Evolutionary conservation across 495 filamentous ascomycete genomes (phyloP), one percentile per base, ranked within the genome.

Genomic region (Rostrohypoxylon terebratum): DNA sequence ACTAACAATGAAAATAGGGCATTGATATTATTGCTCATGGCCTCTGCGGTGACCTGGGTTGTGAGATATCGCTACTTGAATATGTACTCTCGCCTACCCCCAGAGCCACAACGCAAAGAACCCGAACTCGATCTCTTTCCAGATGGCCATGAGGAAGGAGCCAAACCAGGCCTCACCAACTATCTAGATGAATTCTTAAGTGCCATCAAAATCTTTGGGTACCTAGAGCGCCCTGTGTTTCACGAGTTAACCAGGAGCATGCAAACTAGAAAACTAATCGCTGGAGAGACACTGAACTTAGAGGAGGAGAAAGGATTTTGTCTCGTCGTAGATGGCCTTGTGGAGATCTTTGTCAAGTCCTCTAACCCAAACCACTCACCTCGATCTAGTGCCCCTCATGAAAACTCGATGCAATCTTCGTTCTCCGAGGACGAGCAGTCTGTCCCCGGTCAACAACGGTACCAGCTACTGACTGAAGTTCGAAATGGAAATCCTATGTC

Each of bases 401-500:
- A 66, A n/a, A 62, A 66, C 31, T 64, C 70, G 14, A 53, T 68
- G 54, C 69, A 81, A 59, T 80, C 80, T 1, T 83, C 84, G 2
- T 90, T 91, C n/a, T 89, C 90, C 18, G 92, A 90, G 21, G 89
- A 93, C 34, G 88, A 89, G 45, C 81, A 84, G 67, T 81, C 79
- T 20, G 68, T 83, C 7, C 85, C 89, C 36, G 88, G 87, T 38
- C 79, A 90, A 81, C 77, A 94, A 90, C 82, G 93, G 85, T 77
- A 98, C 78, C 95, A 98, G 80, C 84, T 98, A 18, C 85, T 99
- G 44, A 99, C 96, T 2, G 96, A 99, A 77, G 96, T 99, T 44
- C 97, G 97, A 79, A 99, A 98, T 76, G 96, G 96, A 18, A 95
- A 96, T 9, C 95, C 96, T 3, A 98, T 99, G 95, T 98, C 96